Percentiles rank a stretch among this genome's conserved stretches.
Conservation (phyloP, 257 asterid species). For the Solanum medicagineum region DNA sequence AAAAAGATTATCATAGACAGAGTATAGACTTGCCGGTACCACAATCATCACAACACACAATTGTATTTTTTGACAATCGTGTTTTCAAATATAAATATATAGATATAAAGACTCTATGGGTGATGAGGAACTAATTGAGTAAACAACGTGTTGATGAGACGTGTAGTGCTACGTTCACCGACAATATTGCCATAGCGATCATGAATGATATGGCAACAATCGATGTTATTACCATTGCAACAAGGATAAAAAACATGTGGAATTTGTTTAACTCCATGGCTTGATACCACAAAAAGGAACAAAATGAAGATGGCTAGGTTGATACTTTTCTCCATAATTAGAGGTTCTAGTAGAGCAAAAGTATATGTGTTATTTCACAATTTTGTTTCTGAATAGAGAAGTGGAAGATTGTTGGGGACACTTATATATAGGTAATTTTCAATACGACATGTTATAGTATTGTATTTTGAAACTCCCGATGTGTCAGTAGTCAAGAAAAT, state of each 20-base stretch:
- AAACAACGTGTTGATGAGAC: neutral
- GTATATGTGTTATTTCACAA: neutral
- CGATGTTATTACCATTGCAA: neutral
- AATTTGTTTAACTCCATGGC: neutral
- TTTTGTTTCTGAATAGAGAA: neutral
- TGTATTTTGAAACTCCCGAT: neutral
- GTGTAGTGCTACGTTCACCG: neutral
- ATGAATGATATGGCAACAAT: neutral
- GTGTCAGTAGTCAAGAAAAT: neutral
- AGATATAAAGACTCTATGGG: neutral
- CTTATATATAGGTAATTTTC: neutral
- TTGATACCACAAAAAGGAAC: neutral
- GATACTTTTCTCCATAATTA: neutral
- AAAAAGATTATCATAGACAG: neutral
- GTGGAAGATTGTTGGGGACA: neutral
- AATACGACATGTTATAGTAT: neutral
- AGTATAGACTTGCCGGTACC: neutral
- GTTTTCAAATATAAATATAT: neutral
- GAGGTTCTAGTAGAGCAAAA: neutral
- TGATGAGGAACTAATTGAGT: neutral
- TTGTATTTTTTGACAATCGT: neutral
- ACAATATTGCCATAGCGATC: neutral
- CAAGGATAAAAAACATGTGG: neutral
- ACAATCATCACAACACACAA: neutral
- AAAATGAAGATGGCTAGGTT: neutral